A percentile compares a stretch with the other conserved stretches of the same genome.
phyloP scores from a whole-genome alignment of 1,284 basidiomycete species.

The Tilletia caries region DNA sequence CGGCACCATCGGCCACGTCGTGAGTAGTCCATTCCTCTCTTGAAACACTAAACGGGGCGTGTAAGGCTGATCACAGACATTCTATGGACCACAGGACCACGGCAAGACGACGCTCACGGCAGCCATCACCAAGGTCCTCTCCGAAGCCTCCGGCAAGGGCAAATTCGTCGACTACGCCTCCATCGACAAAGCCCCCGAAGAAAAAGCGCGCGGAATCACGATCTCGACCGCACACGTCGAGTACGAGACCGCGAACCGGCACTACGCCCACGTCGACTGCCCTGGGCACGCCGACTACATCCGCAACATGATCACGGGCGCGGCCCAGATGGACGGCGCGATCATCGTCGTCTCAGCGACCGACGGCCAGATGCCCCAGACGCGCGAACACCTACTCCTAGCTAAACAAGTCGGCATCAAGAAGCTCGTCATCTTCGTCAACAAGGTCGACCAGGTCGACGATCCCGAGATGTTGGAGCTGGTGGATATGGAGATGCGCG shows the following conservation, averaged over 20 bases:
- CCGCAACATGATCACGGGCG: conserved; percentile 97
- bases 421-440: conserved; percentile 98
- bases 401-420: conserved; percentile 98
- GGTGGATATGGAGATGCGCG: conserved; percentile 99
- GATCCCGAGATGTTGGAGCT: conserved; percentile 99
- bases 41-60: neutral
- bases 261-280: conserved; percentile 99
- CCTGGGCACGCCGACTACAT: conserved; percentile 63
- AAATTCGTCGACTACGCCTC: conserved; percentile 96
- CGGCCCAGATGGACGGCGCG: conserved; percentile 86
- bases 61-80: neutral
- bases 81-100: conserved; percentile 45
- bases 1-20: conserved; percentile 57
- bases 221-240: conserved; percentile 87
- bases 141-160: conserved; percentile 70
- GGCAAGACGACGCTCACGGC: conserved; percentile 88
- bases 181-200: conserved; percentile 99
- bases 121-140: conserved; percentile 93
- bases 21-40: conserved; percentile 14
- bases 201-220: conserved; percentile 99
- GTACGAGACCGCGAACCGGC: conserved; percentile 82
- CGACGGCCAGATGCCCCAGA: conserved; percentile 99
- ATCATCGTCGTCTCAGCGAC: conserved; percentile 84
- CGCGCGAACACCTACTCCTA: conserved; percentile 92
- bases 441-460: conserved; percentile 95